Evolutionary conservation across 2,329 filamentous ascomycete genomes (phyloP), one percentile per base, ranked within the genome.

Genomic region (Nemania sp.): DNA sequence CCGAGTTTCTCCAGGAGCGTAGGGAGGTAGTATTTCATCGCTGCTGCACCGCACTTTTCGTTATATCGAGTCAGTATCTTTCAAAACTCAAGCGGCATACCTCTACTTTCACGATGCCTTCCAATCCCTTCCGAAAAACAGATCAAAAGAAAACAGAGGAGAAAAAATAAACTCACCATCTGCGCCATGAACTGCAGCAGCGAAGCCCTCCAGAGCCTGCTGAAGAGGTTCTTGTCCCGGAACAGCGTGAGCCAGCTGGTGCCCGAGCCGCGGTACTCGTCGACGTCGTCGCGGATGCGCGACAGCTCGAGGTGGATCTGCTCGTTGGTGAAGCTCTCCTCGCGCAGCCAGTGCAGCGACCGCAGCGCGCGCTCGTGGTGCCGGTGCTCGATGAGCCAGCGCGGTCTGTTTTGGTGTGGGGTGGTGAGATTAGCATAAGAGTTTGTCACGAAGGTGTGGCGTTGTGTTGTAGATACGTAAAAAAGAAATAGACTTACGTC

Each of bases 21-120:
- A 0, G 81, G 81, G 0, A 84, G 72, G 59, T 83, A 83, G 60
- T 84, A 83, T 61, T 84, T 83, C 73, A 84, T 83, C 2, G 80
- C 80, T 0, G 80, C 80, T 12, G 80, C 80, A 17, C 81, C 81
- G 59, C 79, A 82, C 77, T 60, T 34, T 39, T n/a, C n/a, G n/a
- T n/a, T 6, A 7, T 19, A 15, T 23, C 24, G 3, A 6, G 33
- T 54, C 19, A 52, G 34, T 7, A 40, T 46, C 30, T 30, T n/a
- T n/a, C n/a, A n/a, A n/a, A n/a, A n/a, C n/a, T 1, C 12, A 28
- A 24, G 19, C 5, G n/a, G 17, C 3, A 24, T 8, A 34, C n/a
- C 3, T 14, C 14, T 15, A 15, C 14, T 31, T 36, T 36, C n/a
- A n/a, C n/a, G n/a, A n/a, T n/a, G n/a, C n/a, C n/a, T n/a, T n/a